phyloP scores from a whole-genome alignment of 2,329 filamentous ascomycete genomes.

The Beauveria scarabaeidicola region DNA sequence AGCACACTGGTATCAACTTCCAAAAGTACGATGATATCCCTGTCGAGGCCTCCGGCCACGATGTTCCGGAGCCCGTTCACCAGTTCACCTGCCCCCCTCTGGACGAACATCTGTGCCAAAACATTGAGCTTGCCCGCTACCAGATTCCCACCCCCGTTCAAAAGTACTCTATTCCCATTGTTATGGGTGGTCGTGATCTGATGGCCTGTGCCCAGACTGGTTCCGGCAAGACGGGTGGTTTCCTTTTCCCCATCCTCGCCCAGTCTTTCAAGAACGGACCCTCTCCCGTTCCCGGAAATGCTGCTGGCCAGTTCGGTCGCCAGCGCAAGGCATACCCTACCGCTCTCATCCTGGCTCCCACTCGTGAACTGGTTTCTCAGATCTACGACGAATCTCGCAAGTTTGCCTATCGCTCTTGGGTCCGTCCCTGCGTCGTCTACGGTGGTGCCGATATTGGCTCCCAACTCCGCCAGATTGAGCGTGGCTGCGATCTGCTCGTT shows the following conservation, averaged over 20 bases:
- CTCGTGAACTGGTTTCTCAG: slow-evolving; percentile 96
- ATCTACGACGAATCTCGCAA: slow-evolving; percentile 97
- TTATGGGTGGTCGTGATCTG: slow-evolving; percentile 93
- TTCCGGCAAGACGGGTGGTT: slow-evolving; percentile 99
- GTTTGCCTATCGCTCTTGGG: slow-evolving; percentile 98
- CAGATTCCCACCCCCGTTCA: slow-evolving; percentile 94
- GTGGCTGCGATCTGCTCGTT: slow-evolving; percentile 90
- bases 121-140: slow-evolving; percentile 92
- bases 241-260: slow-evolving; percentile 98
- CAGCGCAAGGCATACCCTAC: slow-evolving; percentile 98
- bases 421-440: slow-evolving; percentile 95
- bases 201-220: slow-evolving; percentile 99
- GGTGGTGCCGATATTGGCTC: slow-evolving; percentile 98
- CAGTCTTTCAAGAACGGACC: slow-evolving; percentile 91
- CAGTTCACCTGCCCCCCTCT: slow-evolving; percentile 91
- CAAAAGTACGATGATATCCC: slow-evolving; percentile 99
- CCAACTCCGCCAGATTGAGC: slow-evolving; percentile 96
- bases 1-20: slow-evolving; percentile 99
- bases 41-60: slow-evolving; percentile 88
- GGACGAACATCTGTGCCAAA: slow-evolving; percentile 84
- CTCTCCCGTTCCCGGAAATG: slow-evolving; percentile 54
- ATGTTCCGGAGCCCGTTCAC: slow-evolving; percentile 86
- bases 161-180: slow-evolving; percentile 98
- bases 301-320: slow-evolving; percentile 69
- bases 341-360: slow-evolving; percentile 89